Base-by-base conservation (phyloP, 2,329 filamentous ascomycete species). In the Neonectria ditissima region DNA sequence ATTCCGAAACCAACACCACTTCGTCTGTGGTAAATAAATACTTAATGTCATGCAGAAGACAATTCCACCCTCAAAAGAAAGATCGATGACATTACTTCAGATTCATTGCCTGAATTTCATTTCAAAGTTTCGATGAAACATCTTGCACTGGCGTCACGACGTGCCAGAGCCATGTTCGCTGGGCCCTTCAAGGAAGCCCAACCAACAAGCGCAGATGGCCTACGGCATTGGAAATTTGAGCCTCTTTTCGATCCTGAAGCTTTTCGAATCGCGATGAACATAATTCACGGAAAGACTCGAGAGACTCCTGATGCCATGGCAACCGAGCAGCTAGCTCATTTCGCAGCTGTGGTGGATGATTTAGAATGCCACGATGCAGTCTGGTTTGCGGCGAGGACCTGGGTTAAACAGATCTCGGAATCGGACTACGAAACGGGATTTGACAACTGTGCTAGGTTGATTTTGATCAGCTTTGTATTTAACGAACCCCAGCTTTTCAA, bases 321-420 rank as follows among this genome's bases (percentile, higher is more conserved):
- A 6, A 14, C 60, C 1, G 37, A 60, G 2, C 26, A 63, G 50
- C 28, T 71, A 6, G 66, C 67, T 9, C 45, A 45, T 8, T 59
- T 71, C n/a, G 39, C 69, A 2, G 55, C 61, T 16, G 20, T 70
- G 7, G 66, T 65, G 3, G 66, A 70, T 32, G 66, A 71, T 14
- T 56, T 71, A 50, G 43, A 65, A 51, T 71, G 69, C 34, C 62
- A 64, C 30, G 56, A 66, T 16, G 59, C 69, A 9, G 41, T 66
- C 8, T 56, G 54, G 37, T 63, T 63, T 30, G 34, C 68, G 37
- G 37, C 37, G 10, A 41, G 9, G n/a, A 20, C 10, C 8, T 41
- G 37, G 37, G 37, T 41, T 20, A 0, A 11, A 8, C 37, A 41
- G n/a, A n/a, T 20, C 37, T 20, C 37, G 16, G n/a, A 1, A 41